Evolutionary conservation across 2,329 filamentous ascomycete genomes (phyloP), one percentile per base, ranked within the genome.

Genomic region (Corynespora cassiicola): DNA sequence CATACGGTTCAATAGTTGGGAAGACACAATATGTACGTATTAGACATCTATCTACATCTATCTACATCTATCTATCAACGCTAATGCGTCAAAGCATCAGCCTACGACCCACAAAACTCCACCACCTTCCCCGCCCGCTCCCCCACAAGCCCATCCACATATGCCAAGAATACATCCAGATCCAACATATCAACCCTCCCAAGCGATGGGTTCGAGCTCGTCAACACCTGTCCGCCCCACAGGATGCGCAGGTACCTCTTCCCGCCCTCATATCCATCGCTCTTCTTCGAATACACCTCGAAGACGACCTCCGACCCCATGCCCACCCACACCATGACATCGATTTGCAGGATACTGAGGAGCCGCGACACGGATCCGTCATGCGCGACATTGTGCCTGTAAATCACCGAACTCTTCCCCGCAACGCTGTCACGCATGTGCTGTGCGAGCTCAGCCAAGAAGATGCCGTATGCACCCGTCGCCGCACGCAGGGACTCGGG

Each of bases 291-390:
- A 19, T 68, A 90, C 19, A 91, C 60, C 70, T 92, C 88, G 60
- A 91, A 90, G 0, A 90, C 80, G 1, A 92, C 75, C 68, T 92
- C 88, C 7, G 81, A 75, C 0, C 88, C 88, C 87, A 92, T 90
- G 0, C 88, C 88, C 0, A 88, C 88, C 88, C 88, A 92, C 1
- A 90, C 82, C 87, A 92, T 92, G 35, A 75, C 65, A 15, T 89
- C 84, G 2, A 87, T 58, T 68, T 92, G 88, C 57, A 94, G 61
- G 11, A 91, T 77, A 2, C 81, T 81, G 15, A 94, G 71, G 6
- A 92, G 56, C 2, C 82, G 71, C 8, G 85, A 82, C 6, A 91
- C 59, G 3, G 81, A 85, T 3, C 88, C 89, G 54, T 94, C 89
- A 55, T 95, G 88, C 2, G 87, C 88, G 23, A 94, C 77, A 48